These are phyloP conservation scores for Leavenworthia alabamica DNA, from an alignment of 345 rosid genomes.

Conservation along the genomic window DNA sequence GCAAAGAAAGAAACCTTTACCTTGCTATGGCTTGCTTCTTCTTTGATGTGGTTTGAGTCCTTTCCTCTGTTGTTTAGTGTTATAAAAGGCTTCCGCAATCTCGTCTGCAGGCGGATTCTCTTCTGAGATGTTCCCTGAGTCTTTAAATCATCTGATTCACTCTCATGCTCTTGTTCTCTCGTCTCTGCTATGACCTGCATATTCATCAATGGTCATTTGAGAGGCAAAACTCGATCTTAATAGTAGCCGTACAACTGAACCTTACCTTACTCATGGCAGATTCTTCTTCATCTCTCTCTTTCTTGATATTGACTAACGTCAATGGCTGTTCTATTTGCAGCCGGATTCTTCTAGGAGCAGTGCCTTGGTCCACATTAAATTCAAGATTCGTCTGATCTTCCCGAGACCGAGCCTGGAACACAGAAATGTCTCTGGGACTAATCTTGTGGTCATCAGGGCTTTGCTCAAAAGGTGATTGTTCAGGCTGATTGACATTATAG, in stretches of 20 bases:
- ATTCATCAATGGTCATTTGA: constrained; percentile 3
- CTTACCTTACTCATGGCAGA: constrained; percentile 25
- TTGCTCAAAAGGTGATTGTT: constrained; percentile 28
- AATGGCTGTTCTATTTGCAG: constrained; percentile 23
- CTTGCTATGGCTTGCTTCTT: constrained; percentile 40
- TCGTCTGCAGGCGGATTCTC: constrained; percentile 48
- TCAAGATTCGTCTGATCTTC: constrained; percentile 33
- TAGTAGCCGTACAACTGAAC: not conserved
- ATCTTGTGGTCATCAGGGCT: constrained; percentile 28
- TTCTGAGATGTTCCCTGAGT: constrained; percentile 60
- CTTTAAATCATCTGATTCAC: constrained; percentile 17
- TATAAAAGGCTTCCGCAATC: not conserved
- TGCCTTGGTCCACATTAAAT: constrained; percentile 41
- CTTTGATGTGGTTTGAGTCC: constrained; percentile 26
- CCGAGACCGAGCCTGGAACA: constrained; percentile 42
- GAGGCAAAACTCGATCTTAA: not conserved
- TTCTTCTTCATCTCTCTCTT: constrained; percentile 31
- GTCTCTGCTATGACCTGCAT: constrained; percentile 18
- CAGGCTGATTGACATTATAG: constrained; percentile 27
- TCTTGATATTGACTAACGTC: constrained; percentile 19
- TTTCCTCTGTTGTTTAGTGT: constrained; percentile 7
- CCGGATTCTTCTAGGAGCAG: constrained; percentile 60
- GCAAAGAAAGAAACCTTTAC: constrained; percentile 29
- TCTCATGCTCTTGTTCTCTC: constrained; percentile 41
- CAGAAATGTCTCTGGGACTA: constrained; percentile 32